Evolutionary conservation across 2,329 filamentous ascomycete species (phyloP).

Genomic region (Diaporthe ilicicola): DNA sequence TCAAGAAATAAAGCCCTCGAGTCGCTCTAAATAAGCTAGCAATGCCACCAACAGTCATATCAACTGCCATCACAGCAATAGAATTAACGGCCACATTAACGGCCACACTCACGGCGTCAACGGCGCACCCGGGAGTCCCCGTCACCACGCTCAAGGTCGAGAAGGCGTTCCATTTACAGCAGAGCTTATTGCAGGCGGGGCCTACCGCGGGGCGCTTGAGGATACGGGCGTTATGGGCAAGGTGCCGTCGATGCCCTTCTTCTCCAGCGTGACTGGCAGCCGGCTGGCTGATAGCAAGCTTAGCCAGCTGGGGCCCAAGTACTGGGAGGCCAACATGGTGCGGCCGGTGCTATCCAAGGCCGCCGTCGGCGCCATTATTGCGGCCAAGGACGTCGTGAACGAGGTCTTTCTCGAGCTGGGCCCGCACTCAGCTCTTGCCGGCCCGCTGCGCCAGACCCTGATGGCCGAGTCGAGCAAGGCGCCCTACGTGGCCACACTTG

Average conservation of each 20-base stretch:
- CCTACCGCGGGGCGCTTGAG: not conserved
- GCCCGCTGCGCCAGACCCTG: slow-evolving; percentile 38
- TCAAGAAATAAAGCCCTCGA: no score
- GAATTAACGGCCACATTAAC: no score
- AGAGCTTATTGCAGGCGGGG: not conserved
- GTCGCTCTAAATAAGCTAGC: no score
- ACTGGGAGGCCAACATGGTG: slow-evolving; percentile 42
- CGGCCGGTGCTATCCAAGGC: slow-evolving; percentile 36
- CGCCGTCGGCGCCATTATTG: slow-evolving; percentile 28
- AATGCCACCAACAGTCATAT: no score
- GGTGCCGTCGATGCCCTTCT: not conserved
- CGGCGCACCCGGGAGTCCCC: no score
- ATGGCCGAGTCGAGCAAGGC: not conserved
- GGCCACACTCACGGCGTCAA: no score
- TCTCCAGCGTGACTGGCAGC: not conserved
- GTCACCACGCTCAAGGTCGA: not conserved
- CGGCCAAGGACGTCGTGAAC: slow-evolving; percentile 23
- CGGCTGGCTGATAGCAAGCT: no score
- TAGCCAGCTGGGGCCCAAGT: not conserved
- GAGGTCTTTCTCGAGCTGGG: slow-evolving; percentile 41
- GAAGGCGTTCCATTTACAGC: not conserved
- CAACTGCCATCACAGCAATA: no score
- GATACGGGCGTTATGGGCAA: slow-evolving; percentile 29
- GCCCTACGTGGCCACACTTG: slow-evolving; percentile 25
- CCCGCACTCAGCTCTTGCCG: slow-evolving; percentile 40